Evolutionary conservation across 2,329 filamentous ascomycete species (phyloP), one percentile per base, ranked within the genome.

Genomic region (Exophiala viscosa): DNA sequence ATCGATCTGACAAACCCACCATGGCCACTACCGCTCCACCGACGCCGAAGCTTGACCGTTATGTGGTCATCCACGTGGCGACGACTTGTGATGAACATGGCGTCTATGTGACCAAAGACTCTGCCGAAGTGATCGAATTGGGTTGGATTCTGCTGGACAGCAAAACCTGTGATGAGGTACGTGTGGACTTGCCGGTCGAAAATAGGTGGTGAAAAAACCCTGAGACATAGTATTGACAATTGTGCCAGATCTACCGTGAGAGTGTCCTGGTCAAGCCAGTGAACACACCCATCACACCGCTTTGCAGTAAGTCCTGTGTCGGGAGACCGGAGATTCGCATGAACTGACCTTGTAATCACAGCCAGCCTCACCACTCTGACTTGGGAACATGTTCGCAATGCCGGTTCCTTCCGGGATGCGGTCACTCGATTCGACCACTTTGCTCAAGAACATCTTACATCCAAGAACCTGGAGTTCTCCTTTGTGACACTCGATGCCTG

Each of bases 11-110:
- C 36, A 59, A 60, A 60, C 35, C 61, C 64, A 66, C 68, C 56
- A 73, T 76, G 74, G 72, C 74, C 56, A 67, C 70, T 67, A 66
- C 71, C 61, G 70, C 69, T 66, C 67, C 71, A 60, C 69, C 78
- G 77, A 82, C 83, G 64, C 80, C 85, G 64, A 87, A 87, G 75
- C 83, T 96, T 74, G 93, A 99, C 77, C 88, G 92, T 72, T 99
- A 96, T 75, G 87, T 96, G 62, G 89, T 99, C 67, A 96, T 97
- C 71, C 93, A 99, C 74, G 92, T 97, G 68, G 93, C 93, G 60
- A 99, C 93, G 33, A 99, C 93, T 64, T 99, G 93, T 75, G 93
- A 99, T 73, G 93, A 99, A 73, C 93, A 99, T 75, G 93, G 93
- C 59, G 93, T 99, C 62, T 99, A 99, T 73, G 93, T 99, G 54